A percentile compares a stretch with the other conserved stretches of the same genome.
These are phyloP conservation scores for Chalciporus sphaerocephalus DNA, from an alignment of 768 basidiomycete species.

Conservation along the genomic window DNA sequence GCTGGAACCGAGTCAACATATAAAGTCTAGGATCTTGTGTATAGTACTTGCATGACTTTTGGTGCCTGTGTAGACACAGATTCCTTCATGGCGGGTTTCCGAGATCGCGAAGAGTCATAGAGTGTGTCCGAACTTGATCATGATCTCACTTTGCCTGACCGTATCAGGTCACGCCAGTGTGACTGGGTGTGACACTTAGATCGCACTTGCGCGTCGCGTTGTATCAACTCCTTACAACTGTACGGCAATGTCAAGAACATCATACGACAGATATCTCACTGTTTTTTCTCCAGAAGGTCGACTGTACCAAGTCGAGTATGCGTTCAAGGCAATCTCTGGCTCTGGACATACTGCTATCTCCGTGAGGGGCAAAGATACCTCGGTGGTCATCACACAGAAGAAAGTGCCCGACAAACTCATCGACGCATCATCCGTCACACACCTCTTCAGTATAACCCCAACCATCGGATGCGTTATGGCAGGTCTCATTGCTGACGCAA, in stretches of 20 bases:
- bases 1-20: conserved; percentile 38
- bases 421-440: conserved; percentile 90
- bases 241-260: conserved; percentile 86
- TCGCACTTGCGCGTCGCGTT: conserved; percentile 59
- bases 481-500: conserved; percentile 93
- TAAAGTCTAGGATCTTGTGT: background rate
- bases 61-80: conserved; percentile 73
- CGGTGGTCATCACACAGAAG: conserved; percentile 96
- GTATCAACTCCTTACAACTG: conserved; percentile 19
- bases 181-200: conserved; percentile 37
- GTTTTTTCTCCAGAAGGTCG: conserved; percentile 97
- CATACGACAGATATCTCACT: conserved; percentile 94
- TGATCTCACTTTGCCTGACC: background rate
- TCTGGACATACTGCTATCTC: conserved; percentile 93
- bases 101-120: background rate
- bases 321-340: conserved; percentile 98
- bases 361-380: conserved; percentile 90
- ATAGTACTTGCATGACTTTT: conserved; percentile 66
- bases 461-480: conserved; percentile 98
- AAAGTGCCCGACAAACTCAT: conserved; percentile 98
- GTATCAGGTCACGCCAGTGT: conserved; percentile 10
- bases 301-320: conserved; percentile 99
- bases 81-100: conserved; percentile 57
- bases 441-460: conserved; percentile 93
- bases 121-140: background rate